Conservation (phyloP, 371 early-diverging fungal genomes). For the Apophysomyces trapeziformis region DNA sequence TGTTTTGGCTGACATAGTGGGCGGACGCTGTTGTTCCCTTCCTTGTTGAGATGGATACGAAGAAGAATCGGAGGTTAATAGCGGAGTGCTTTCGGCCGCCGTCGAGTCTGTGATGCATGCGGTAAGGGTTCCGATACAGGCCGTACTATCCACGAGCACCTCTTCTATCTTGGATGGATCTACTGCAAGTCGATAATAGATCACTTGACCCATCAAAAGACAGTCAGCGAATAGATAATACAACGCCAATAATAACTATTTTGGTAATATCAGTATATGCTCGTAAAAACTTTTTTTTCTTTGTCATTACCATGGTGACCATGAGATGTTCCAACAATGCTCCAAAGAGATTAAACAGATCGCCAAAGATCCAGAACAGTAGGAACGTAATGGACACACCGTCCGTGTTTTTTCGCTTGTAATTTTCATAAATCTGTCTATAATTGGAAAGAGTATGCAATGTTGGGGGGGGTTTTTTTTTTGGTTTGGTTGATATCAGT, state of each 20-base stretch:
- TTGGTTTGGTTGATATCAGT: background rate
- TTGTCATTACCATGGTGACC: constrained; percentile 62
- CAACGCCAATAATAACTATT: constrained; percentile 46
- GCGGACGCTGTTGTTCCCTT: too few species aligned
- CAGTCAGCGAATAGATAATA: constrained; percentile 58
- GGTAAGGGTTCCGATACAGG: background rate
- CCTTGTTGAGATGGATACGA: too few species aligned
- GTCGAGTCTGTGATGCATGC: background rate
- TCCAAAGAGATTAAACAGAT: constrained; percentile 80
- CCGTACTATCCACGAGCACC: background rate
- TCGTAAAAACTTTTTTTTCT: constrained; percentile 7
- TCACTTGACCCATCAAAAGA: constrained; percentile 56
- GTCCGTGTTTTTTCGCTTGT: constrained; percentile 59
- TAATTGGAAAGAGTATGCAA: background rate
- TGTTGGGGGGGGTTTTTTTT: constrained; percentile 12
- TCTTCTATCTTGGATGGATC: background rate
- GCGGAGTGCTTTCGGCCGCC: constrained; percentile 3
- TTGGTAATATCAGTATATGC: constrained; percentile 5
- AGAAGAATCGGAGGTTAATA: background rate
- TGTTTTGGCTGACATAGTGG: constrained; percentile 8
- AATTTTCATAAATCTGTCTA: constrained; percentile 72
- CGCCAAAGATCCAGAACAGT: constrained; percentile 82
- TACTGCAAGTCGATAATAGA: constrained; percentile 50
- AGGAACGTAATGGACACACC: constrained; percentile 74
- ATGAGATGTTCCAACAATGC: constrained; percentile 72